phyloP scores from a whole-genome alignment of 2,329 filamentous ascomycete genomes.

The Macrophomina tecta region DNA sequence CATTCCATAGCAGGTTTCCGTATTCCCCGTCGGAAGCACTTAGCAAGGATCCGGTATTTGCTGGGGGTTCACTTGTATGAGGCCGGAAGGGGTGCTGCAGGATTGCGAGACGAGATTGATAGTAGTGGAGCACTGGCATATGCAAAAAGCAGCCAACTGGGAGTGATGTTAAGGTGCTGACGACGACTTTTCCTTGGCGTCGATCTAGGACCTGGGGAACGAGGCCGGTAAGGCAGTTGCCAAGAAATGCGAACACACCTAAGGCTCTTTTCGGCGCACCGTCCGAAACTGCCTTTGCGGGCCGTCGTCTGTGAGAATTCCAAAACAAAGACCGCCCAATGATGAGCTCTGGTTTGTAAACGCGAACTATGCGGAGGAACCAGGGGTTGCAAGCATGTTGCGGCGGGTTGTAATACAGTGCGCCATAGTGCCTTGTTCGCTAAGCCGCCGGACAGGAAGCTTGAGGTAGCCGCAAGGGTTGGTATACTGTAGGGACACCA shows the following conservation, averaged over 20 bases:
- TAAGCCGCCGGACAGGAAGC: conserved; percentile 19
- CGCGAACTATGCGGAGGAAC: background rate
- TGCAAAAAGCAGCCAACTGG: conserved; percentile 14
- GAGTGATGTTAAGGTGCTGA: conserved; percentile 22
- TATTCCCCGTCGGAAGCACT: conserved; percentile 17
- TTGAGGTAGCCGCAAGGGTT: conserved; percentile 21
- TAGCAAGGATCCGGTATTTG: background rate
- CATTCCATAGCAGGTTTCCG: background rate
- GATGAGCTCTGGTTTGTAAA: background rate
- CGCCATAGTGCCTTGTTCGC: conserved; percentile 9
- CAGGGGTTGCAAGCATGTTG: background rate
- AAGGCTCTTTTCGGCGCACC: background rate
- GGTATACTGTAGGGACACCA: background rate
- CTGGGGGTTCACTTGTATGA: background rate
- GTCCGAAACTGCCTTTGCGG: conserved; percentile 1
- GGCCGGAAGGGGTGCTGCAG: background rate
- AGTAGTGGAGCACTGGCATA: conserved; percentile 8
- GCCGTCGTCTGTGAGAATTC: background rate
- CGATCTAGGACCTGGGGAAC: conserved; percentile 4
- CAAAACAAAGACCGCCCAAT: background rate
- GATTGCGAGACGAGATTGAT: no score
- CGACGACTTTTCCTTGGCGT: conserved; percentile 23
- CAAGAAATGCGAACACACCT: background rate
- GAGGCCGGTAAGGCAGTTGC: conserved; percentile 5
- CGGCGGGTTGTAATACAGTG: conserved; percentile 1